Evolutionary conservation across 352 stramenopile species (phyloP).

Genomic region (Globisporangium splendens): DNA sequence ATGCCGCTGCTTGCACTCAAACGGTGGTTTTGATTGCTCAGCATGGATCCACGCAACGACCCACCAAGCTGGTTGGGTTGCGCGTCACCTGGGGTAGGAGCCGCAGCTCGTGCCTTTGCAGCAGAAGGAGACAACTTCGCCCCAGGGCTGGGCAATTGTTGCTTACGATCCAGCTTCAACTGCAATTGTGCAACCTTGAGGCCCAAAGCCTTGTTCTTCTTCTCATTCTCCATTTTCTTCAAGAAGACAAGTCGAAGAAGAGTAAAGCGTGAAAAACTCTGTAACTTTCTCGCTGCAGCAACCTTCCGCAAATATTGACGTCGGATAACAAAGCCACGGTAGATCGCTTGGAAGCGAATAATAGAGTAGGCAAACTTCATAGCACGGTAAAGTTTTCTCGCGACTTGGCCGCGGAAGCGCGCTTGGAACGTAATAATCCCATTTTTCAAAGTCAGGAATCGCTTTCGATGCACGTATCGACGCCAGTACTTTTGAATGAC

Average conservation of each 20-base stretch:
- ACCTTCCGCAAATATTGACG: constrained; percentile 52
- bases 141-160: constrained; percentile 19
- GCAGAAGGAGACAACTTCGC: constrained; percentile 42
- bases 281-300: constrained; percentile 45
- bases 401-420: constrained; percentile 43
- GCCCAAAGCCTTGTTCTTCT: constrained; percentile 67
- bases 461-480: constrained; percentile 54
- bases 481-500: constrained; percentile 77
- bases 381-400: constrained; percentile 58
- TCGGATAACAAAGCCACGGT: constrained; percentile 48
- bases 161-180: constrained; percentile 65
- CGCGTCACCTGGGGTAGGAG: constrained; percentile 14
- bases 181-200: constrained; percentile 72
- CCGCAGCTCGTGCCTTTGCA: constrained; percentile 19
- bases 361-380: constrained; percentile 81
- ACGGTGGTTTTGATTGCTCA: constrained; percentile 35
- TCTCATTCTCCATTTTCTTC: constrained; percentile 79
- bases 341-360: constrained; percentile 71
- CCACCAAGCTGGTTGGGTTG: constrained; percentile 11
- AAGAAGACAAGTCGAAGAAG: constrained; percentile 73
- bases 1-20: constrained; percentile 73
- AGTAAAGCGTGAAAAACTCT: constrained; percentile 79
- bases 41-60: constrained; percentile 48
- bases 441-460: constrained; percentile 46
- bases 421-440: constrained; percentile 63